Percentiles rank a stretch among this genome's conserved stretches.
Evolutionary conservation across 2,329 filamentous ascomycete genomes (phyloP).

Genomic region (Neonectria ditissima): DNA sequence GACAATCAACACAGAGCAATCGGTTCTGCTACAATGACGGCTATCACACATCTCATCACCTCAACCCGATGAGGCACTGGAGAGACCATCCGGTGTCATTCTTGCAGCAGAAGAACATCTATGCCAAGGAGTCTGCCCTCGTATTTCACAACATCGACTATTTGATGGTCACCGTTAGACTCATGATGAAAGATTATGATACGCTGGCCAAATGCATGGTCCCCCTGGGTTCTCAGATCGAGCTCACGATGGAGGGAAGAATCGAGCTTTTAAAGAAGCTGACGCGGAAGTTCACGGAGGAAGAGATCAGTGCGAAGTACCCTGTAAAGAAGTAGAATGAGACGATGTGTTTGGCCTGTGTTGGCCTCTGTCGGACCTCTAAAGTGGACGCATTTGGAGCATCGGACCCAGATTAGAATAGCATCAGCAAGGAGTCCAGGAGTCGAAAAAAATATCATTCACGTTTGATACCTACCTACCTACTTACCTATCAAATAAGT

Average conservation of each 20-base stretch:
- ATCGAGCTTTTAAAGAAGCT: conserved; percentile 38
- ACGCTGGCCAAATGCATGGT: conserved; percentile 77
- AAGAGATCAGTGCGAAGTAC: conserved; percentile 41
- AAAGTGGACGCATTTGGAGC: neutral
- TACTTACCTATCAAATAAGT: neutral
- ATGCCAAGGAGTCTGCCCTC: conserved; percentile 74
- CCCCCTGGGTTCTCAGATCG: conserved; percentile 78
- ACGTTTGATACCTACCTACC: no score
- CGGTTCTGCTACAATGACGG: conserved; percentile 87
- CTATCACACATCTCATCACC: conserved; percentile 84
- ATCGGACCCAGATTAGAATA: neutral
- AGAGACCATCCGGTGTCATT: conserved; percentile 82
- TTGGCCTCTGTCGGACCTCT: neutral
- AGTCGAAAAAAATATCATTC: neutral
- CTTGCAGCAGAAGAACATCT: conserved; percentile 74
- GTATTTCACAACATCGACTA: conserved; percentile 88
- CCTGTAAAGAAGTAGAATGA: conserved; percentile 23
- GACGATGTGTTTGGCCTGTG: neutral
- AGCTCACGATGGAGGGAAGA: conserved; percentile 66
- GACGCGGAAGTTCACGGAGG: conserved; percentile 41
- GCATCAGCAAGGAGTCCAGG: conserved; percentile 3
- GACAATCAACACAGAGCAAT: conserved; percentile 69
- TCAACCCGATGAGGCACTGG: conserved; percentile 84
- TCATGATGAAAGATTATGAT: conserved; percentile 78
- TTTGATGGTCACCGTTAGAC: conserved; percentile 76